Conservation (phyloP, 257 asterid genomes). For the Verbena officinalis region DNA sequence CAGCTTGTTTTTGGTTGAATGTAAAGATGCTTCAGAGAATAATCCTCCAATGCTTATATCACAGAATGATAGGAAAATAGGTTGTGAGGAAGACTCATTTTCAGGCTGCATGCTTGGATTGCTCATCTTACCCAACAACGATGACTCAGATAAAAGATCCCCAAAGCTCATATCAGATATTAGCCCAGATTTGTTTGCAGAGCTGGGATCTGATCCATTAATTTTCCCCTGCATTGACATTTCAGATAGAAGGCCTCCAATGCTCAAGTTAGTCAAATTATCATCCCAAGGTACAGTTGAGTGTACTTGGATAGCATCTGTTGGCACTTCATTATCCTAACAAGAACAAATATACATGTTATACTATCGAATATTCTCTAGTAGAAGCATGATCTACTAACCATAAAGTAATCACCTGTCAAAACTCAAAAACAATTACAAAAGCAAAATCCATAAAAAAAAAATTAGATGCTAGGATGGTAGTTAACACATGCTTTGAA, state of each 20-base stretch:
- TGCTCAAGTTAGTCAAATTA: conserved; percentile 75
- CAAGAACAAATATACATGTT: conserved; percentile 29
- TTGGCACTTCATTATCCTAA: conserved; percentile 52
- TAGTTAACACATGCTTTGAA: neutral
- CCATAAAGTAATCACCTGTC: conserved; percentile 10
- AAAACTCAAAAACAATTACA: neutral
- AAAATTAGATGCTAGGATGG: conserved; percentile 12
- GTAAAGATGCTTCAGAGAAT: conserved; percentile 58
- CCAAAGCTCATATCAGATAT: conserved; percentile 55
- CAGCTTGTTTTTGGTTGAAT: conserved; percentile 40
- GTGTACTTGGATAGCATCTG: conserved; percentile 34
- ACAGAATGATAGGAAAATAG: conserved; percentile 42
- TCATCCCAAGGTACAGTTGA: conserved; percentile 68
- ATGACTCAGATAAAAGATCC: conserved; percentile 53
- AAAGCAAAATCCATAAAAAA: conserved; percentile 5
- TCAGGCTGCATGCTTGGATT: conserved; percentile 29
- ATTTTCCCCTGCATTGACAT: conserved; percentile 67
- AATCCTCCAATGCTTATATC: conserved; percentile 61
- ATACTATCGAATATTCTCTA: conserved; percentile 8
- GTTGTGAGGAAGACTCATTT: conserved; percentile 43
- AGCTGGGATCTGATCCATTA: conserved; percentile 36
- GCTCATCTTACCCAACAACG: conserved; percentile 45
- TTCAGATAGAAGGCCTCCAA: conserved; percentile 83
- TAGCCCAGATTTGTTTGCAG: conserved; percentile 45
- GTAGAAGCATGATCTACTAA: conserved; percentile 22